Base-by-base conservation (phyloP, 2,329 filamentous ascomycete species). In the Calonectria pseudoturangicola region DNA sequence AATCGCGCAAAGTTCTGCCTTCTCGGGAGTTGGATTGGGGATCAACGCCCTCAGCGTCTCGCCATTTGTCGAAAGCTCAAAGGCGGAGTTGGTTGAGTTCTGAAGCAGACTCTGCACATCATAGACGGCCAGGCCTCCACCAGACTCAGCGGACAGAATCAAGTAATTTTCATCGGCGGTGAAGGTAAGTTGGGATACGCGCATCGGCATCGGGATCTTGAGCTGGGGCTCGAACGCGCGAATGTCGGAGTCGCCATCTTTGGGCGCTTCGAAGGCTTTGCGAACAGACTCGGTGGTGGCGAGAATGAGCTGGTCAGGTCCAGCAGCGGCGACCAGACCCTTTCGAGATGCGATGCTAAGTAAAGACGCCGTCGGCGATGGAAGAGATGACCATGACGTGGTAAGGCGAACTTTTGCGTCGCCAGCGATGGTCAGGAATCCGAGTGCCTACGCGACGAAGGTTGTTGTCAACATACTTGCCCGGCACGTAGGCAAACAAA, bases 131-230 rank as follows among this genome's bases (percentile, higher is more conserved):
- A 99, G 86, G 5, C 95, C 95, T 41, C 95, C 94, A 13, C 94
- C 94, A 68, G 90, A 88, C 83, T 98, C 94, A 3, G 95, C 94
- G 13, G 95, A 95, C 30, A 98, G 87, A 43, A 98, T 90, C 73
- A 99, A 87, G 77, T 93, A 95, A 78, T 91, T 92, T 82, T 98
- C 97, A 79, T 97, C 94, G n/a, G 94, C 91, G 0, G 95, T 96
- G 83, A 99, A 99, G 18, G 93, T 92, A 25, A 99, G 88, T 83
- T 99, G 97, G 13, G 95, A 97, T 67, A 98, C 90, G 77, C 93
- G 92, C 80, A 92, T 89, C 12, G 94, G 91, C 79, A 97, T 89
- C 2, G 92, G 87, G 8, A 98, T 89, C 72, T 89, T 93, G 65
- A 94, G 87, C 82, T 96, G 92, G 3, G 96, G 93, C 72, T 91